Evolutionary conservation across 1,139 yeast genomes (phyloP), one percentile per base, ranked within the genome.

Genomic region (Zygoascus hellenicus): DNA sequence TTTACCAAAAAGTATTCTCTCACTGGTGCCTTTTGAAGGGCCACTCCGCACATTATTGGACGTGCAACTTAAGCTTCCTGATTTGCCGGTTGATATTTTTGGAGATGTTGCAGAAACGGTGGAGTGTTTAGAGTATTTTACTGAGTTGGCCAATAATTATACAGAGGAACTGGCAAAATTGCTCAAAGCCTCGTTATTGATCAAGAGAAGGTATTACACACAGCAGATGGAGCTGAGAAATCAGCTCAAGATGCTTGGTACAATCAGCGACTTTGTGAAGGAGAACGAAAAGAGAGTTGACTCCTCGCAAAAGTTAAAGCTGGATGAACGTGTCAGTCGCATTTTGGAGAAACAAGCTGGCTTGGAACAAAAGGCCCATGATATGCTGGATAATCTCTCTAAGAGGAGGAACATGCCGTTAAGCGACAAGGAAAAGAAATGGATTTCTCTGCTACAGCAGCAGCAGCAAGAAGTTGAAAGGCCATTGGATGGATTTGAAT

Each of bases 381-480:
- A 48, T 13, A 53, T 75, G 5, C 57, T 60, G 11, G 55, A 60
- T 2, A 62, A 56, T 31, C 47, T 72, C 5, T 50, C 49, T 48
- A 57, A 49, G 36, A 53, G 52, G 17, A 55, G 59, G 29, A 60
- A 64, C 11, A 46, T 62, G 11, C 66, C 70, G 1, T 55, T 75
- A 30, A 67, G 71, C 43, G 61, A 62, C 2, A 61, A 67, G 11
- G 81, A 76, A 54, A 60, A 63, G 51, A 61, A 58, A 31, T 76
- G 79, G 78, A 67, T 71, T 52, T 64, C 58, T 22, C 79, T 74
- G 53, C 61, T 76, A 11, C 65, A 64, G 42, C 59, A 64, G 10
- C 51, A 62, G 30, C 55, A 56, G 38, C 40, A 47, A 11, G 45
- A 46, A n/a, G 47, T 58, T 22, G 49, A 53, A 15, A 48, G 40